A percentile compares a stretch with the other conserved stretches of the same genome.
These are phyloP conservation scores for Prunus armeniaca DNA, from an alignment of 306 rosid species.

Conservation along the genomic window DNA sequence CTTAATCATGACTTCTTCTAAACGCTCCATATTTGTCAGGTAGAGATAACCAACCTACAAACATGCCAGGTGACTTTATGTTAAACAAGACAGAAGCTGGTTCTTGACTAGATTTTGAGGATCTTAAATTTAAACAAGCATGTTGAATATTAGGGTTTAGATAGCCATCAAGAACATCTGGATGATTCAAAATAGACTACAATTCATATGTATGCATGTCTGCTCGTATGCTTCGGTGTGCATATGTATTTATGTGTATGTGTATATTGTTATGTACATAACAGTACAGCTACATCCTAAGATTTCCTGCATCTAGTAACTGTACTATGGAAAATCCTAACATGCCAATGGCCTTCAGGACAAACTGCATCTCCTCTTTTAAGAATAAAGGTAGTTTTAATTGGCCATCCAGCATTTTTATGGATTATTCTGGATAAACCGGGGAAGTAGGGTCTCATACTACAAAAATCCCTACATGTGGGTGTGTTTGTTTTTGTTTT, in stretches of 20 bases:
- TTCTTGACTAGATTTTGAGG: not conserved
- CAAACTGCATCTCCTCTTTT: not conserved
- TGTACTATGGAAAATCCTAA: not conserved
- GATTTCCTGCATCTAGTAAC: not conserved
- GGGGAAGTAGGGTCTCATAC: not conserved
- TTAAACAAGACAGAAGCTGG: conserved; percentile 18
- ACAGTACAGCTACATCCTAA: not conserved
- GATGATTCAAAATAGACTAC: not conserved
- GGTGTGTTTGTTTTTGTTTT: not conserved
- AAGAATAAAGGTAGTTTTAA: not conserved
- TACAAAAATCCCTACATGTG: not conserved
- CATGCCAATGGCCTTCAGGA: not conserved
- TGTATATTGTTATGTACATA: not conserved
- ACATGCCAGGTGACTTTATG: conserved; percentile 23
- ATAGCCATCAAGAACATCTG: not conserved
- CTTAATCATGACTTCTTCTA: conserved; percentile 77
- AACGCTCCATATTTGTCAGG: conserved; percentile 64
- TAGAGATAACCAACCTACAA: conserved; percentile 83
- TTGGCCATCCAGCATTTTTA: not conserved
- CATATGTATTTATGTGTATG: not conserved
- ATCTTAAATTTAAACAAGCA: not conserved
- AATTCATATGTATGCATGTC: not conserved
- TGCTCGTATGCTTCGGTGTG: not conserved
- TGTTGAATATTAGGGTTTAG: not conserved
- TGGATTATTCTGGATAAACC: not conserved